phyloP scores from a whole-genome alignment of 129 eudicot species.

The Ambrosia artemisiifolia region DNA sequence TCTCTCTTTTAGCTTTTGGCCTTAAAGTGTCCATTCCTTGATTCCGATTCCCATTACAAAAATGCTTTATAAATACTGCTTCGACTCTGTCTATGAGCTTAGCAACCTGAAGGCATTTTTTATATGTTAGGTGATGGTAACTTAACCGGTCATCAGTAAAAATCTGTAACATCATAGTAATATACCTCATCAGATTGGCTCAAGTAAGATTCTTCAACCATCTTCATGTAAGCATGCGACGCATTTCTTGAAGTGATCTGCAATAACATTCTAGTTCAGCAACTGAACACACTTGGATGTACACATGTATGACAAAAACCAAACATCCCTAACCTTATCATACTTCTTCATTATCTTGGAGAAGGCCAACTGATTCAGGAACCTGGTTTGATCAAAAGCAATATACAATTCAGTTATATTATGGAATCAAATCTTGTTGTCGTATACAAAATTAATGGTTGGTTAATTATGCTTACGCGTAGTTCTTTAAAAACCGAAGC shows the following conservation, averaged over 20 bases:
- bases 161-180: neutral
- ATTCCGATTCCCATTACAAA: constrained; percentile 49
- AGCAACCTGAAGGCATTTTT: constrained; percentile 27
- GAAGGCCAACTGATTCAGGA: constrained; percentile 49
- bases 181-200: constrained; percentile 62
- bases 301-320: neutral
- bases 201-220: constrained; percentile 59
- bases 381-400: constrained; percentile 29
- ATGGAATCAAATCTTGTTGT: neutral
- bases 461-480: constrained; percentile 31
- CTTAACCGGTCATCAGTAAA: neutral
- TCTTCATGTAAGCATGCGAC: constrained; percentile 44
- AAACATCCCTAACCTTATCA: constrained; percentile 47
- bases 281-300: neutral
- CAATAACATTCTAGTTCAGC: neutral
- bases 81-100: constrained; percentile 60
- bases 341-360: constrained; percentile 66
- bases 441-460: neutral
- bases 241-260: constrained; percentile 58
- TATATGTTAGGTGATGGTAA: neutral
- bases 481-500: constrained; percentile 60
- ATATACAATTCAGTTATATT: constrained; percentile 6
- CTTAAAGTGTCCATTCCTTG: constrained; percentile 50
- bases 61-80: constrained; percentile 49
- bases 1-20: constrained; percentile 47